Evolutionary conservation across 129 eudicot genomes (phyloP).

Genomic region (Lactuca sativa): DNA sequence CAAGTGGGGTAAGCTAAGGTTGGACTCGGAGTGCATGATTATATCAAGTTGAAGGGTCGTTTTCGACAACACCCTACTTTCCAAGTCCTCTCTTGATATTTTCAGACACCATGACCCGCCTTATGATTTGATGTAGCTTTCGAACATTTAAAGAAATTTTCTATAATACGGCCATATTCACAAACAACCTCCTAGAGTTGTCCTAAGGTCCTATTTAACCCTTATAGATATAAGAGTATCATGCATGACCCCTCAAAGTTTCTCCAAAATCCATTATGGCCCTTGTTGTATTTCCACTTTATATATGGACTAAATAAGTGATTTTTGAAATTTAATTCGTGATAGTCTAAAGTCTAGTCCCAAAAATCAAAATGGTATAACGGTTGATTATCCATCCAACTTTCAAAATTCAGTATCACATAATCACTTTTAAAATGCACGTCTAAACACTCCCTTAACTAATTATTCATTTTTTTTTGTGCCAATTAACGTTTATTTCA

Average conservation of each 20-base stretch:
- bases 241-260: background rate
- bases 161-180: background rate
- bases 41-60: constrained; percentile 16
- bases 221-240: background rate
- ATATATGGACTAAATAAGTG: no score
- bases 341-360: no score
- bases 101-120: constrained; percentile 23
- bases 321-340: no score
- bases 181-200: background rate
- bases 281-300: background rate
- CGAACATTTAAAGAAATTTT: background rate
- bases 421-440: no score
- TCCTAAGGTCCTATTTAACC: background rate
- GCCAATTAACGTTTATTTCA: background rate
- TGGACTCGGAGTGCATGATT: background rate
- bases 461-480: no score
- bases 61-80: constrained; percentile 15
- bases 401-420: no score
- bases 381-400: no score
- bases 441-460: no score
- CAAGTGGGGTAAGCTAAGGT: constrained; percentile 1
- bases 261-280: background rate
- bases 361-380: no score
- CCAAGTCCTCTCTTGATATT: constrained; percentile 18
- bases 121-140: background rate